phyloP scores from a whole-genome alignment of 306 rosid genomes.

The Ormosia emarginata region DNA sequence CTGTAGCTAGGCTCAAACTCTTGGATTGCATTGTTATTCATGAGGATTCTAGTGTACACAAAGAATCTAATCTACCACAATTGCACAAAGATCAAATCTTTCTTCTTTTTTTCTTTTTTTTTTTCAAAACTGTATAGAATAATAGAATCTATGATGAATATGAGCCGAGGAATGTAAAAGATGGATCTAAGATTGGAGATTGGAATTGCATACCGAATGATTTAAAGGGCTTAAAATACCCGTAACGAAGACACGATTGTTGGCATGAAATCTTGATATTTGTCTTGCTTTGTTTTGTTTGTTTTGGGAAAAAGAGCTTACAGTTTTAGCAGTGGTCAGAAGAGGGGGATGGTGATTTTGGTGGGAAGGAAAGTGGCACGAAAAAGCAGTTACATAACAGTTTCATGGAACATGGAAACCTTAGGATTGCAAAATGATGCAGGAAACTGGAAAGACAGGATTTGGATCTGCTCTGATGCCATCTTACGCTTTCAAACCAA shows the following conservation, averaged over 20 bases:
- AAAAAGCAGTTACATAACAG: not conserved
- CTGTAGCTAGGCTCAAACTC: conserved; percentile 51
- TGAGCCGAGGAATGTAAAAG: conserved; percentile 3
- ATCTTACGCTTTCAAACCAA: too few species aligned
- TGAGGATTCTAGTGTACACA: not conserved
- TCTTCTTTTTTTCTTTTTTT: not conserved
- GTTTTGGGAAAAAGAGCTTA: not conserved
- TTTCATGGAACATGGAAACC: not conserved
- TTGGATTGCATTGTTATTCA: conserved; percentile 49
- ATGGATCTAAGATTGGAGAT: conserved; percentile 18
- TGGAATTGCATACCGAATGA: not conserved
- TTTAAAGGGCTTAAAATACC: not conserved
- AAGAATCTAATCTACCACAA: not conserved
- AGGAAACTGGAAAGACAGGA: not conserved
- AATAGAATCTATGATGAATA: not conserved
- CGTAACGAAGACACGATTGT: not conserved
- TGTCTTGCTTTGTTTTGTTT: not conserved
- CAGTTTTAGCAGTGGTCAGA: not conserved
- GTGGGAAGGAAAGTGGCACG: not conserved
- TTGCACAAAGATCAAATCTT: not conserved
- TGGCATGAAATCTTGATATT: not conserved
- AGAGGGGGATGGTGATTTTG: conserved; percentile 2
- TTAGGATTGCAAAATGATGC: not conserved
- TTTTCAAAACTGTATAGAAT: not conserved
- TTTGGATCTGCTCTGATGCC: too few species aligned